Conservation (phyloP, 352 stramenopile species). For the Peronospora destructor region DNA sequence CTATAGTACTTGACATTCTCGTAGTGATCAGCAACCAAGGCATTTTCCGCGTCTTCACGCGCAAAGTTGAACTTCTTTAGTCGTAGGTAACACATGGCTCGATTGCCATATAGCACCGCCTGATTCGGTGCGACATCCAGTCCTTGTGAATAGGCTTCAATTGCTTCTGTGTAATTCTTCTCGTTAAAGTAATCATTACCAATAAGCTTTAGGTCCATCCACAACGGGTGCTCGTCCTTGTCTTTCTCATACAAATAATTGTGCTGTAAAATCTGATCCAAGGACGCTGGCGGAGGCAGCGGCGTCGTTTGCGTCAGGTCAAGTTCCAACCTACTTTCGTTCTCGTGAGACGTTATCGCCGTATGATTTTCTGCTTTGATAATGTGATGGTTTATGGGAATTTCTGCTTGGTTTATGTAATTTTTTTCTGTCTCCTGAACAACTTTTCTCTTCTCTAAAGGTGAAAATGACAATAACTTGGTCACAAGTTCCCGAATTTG, state of each 20-base stretch:
- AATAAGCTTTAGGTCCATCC: slow-evolving; percentile 30
- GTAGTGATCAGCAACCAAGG: slow-evolving; percentile 23
- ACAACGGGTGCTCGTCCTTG: slow-evolving; percentile 17
- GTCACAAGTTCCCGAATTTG: slow-evolving; percentile 28
- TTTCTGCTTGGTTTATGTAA: not conserved
- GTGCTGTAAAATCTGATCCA: slow-evolving; percentile 27
- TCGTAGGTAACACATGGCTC: slow-evolving; percentile 28
- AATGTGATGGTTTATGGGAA: not conserved
- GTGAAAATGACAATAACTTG: slow-evolving; percentile 25
- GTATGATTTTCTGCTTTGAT: slow-evolving; percentile 1
- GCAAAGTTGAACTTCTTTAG: slow-evolving; percentile 27
- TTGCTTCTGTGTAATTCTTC: slow-evolving; percentile 27
- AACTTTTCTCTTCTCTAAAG: slow-evolving; percentile 4
- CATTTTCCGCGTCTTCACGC: slow-evolving; percentile 32
- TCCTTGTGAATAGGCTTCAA: slow-evolving; percentile 27
- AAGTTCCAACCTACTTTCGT: not conserved
- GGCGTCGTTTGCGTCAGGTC: not conserved
- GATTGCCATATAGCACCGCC: slow-evolving; percentile 31
- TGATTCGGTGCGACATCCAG: slow-evolving; percentile 24
- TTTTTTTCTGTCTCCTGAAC: not conserved
- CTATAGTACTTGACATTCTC: slow-evolving; percentile 35
- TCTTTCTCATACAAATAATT: slow-evolving; percentile 21
- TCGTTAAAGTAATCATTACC: slow-evolving; percentile 33
- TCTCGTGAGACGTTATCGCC: not conserved
- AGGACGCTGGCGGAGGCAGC: slow-evolving; percentile 8